Conservation (phyloP, 2,329 filamentous ascomycete genomes). For the Aspergillus terreus region DNA sequence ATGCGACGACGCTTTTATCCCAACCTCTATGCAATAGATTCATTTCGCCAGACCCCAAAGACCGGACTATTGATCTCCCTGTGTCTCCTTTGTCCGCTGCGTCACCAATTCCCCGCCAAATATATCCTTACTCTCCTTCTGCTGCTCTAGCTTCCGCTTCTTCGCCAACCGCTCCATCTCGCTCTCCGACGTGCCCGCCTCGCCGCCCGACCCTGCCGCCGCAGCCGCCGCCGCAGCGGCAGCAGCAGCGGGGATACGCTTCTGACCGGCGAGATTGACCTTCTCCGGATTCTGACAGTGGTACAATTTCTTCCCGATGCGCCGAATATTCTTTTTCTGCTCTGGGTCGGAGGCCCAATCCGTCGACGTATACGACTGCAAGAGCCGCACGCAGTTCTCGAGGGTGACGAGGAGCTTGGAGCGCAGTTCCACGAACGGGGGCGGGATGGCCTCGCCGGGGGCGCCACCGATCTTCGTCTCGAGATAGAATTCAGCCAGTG, state of each 20-base stretch:
- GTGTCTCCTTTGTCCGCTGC: slow-evolving; percentile 27
- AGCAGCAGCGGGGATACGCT: slow-evolving; percentile 36
- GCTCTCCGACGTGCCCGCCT: slow-evolving; percentile 29
- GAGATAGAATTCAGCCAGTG: slow-evolving; percentile 43
- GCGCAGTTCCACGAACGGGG: slow-evolving; percentile 31
- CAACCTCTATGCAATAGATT: neutral
- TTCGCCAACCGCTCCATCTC: slow-evolving; percentile 38
- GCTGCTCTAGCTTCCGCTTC: slow-evolving; percentile 36
- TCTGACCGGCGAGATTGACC: slow-evolving; percentile 39
- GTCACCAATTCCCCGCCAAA: slow-evolving; percentile 37
- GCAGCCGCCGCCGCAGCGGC: slow-evolving; percentile 13
- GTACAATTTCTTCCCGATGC: slow-evolving; percentile 48
- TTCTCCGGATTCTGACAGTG: slow-evolving; percentile 49
- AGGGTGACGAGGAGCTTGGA: slow-evolving; percentile 37
- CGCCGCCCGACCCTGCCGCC: slow-evolving; percentile 14
- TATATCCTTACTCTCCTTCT: slow-evolving; percentile 24
- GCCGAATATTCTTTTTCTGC: slow-evolving; percentile 41
- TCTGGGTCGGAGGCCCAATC: slow-evolving; percentile 32
- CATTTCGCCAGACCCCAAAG: too few species aligned
- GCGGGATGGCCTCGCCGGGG: slow-evolving; percentile 7
- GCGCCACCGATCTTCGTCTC: slow-evolving; percentile 39
- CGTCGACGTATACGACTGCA: slow-evolving; percentile 36
- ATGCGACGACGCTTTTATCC: too few species aligned
- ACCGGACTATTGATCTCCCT: neutral
- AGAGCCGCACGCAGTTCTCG: slow-evolving; percentile 34